phyloP scores from a whole-genome alignment of 768 basidiomycete species.

The Boletus tylopilopsis region DNA sequence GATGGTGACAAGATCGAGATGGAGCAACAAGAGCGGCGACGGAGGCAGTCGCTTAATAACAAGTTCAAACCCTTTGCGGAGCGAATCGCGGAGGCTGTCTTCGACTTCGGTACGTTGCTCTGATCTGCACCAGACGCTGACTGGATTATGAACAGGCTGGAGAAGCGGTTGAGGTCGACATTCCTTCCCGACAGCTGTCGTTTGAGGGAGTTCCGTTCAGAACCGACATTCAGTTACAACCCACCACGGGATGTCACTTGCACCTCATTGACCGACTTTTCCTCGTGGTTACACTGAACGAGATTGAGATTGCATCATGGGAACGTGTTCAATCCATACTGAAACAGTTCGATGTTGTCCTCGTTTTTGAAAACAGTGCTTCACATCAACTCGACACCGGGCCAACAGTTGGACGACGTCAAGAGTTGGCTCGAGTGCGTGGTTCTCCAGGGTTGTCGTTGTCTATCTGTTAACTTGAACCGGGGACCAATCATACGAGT shows the following conservation, averaged over 20 bases:
- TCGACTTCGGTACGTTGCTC: constrained; percentile 59
- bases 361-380: constrained; percentile 87
- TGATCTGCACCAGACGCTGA: neutral
- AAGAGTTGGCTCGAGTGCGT: constrained; percentile 98
- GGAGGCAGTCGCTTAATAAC: constrained; percentile 84
- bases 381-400: constrained; percentile 96
- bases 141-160: constrained; percentile 49
- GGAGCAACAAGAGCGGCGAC: constrained; percentile 94
- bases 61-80: constrained; percentile 93
- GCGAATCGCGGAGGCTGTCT: constrained; percentile 82
- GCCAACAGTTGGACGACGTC: constrained; percentile 87
- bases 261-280: constrained; percentile 95
- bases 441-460: neutral
- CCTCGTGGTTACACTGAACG: constrained; percentile 89
- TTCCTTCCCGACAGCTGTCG: constrained; percentile 95
- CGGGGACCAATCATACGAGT: constrained; percentile 97
- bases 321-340: constrained; percentile 96
- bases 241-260: constrained; percentile 94
- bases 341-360: constrained; percentile 94
- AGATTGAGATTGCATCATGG: constrained; percentile 95
- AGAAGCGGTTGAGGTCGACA: constrained; percentile 87
- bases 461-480: constrained; percentile 84
- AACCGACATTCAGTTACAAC: constrained; percentile 90
- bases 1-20: constrained; percentile 99
- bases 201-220: constrained; percentile 97